Conservation (phyloP, 2,329 filamentous ascomycete species). For the Macroventuria anomochaeta region DNA sequence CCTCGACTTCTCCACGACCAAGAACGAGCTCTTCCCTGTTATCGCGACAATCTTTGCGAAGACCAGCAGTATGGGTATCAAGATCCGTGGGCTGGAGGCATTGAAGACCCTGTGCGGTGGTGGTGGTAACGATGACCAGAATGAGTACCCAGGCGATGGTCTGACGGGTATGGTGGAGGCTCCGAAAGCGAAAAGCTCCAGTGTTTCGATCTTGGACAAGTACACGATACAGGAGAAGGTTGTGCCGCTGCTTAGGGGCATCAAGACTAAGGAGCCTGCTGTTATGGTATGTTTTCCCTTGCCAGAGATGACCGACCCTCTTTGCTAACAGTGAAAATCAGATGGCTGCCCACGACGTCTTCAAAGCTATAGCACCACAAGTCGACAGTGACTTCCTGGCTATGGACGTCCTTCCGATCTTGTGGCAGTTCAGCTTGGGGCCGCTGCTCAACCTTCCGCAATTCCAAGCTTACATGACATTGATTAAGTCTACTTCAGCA, state of each 20-base stretch:
- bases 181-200: conserved; percentile 66
- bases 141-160: conserved; percentile 64
- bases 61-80: conserved; percentile 92
- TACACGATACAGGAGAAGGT: conserved; percentile 99
- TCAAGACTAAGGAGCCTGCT: conserved; percentile 97
- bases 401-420: conserved; percentile 83
- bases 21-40: conserved; percentile 93
- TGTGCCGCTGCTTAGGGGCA: conserved; percentile 84
- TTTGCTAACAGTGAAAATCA: conserved; percentile 20
- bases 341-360: conserved; percentile 84
- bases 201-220: conserved; percentile 86
- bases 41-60: conserved; percentile 90
- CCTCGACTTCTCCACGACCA: conserved; percentile 94
- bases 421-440: conserved; percentile 92
- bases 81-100: conserved; percentile 88
- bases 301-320: background rate
- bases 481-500: conserved; percentile 80
- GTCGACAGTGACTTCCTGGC: conserved; percentile 92
- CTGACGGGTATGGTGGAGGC: conserved; percentile 71
- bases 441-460: conserved; percentile 83
- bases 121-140: conserved; percentile 59
- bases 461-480: conserved; percentile 87
- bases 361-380: conserved; percentile 79
- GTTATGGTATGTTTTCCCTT: conserved; percentile 70
- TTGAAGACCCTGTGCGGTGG: conserved; percentile 91